Conservation (phyloP, 73 alveolate genomes). For the Urostyla sp. region DNA sequence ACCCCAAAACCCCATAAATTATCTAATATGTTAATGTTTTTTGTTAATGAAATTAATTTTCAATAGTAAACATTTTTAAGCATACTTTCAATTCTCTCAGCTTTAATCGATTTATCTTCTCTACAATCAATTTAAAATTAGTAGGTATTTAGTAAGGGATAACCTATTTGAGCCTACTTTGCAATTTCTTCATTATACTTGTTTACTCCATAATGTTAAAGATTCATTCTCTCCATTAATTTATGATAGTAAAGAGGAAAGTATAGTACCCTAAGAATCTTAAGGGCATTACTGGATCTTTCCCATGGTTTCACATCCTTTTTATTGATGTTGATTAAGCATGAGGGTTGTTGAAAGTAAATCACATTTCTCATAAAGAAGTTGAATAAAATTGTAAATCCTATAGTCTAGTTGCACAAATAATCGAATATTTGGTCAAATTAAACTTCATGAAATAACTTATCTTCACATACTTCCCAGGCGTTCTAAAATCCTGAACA, state of each 20-base stretch:
- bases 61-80: too few species aligned
- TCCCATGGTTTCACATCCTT: conserved; percentile 49
- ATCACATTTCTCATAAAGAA: conserved; percentile 26
- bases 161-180: conserved; percentile 1
- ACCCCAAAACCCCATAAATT: too few species aligned
- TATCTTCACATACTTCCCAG: conserved; percentile 56
- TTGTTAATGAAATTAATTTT: too few species aligned
- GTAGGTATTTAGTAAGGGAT: conserved; percentile 21
- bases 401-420: conserved; percentile 15
- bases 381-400: conserved; percentile 29
- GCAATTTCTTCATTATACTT: conserved; percentile 20
- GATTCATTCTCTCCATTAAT: conserved; percentile 44
- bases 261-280: conserved; percentile 8
- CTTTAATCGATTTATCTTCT: conserved; percentile 11
- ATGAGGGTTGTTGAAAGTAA: conserved; percentile 10
- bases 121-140: conserved; percentile 15
- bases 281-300: conserved; percentile 43
- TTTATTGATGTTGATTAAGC: conserved; percentile 27
- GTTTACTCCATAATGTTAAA: conserved; percentile 33
- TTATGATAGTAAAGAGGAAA: conserved; percentile 46
- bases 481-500: conserved; percentile 21
- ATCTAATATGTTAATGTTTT: too few species aligned
- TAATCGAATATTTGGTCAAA: conserved; percentile 28
- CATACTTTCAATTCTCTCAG: too few species aligned
- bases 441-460: conserved; percentile 47